Evolutionary conservation across 1,284 basidiomycete species (phyloP).

Genomic region (Sanghuangporus baumii): DNA sequence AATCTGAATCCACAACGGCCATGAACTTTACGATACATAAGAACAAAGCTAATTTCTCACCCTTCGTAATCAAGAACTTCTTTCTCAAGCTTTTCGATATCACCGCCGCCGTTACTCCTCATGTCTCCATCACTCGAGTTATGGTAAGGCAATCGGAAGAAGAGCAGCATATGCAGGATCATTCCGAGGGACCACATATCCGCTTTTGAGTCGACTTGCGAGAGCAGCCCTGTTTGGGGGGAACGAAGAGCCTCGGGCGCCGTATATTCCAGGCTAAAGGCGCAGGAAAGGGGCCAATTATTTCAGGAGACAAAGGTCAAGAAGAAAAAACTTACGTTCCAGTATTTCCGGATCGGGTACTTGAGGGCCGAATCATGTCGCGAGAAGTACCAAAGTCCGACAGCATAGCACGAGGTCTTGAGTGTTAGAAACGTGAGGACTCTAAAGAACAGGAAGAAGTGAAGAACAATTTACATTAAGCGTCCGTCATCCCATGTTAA

Average conservation of each 20-base stretch:
- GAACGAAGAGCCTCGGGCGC: slow-evolving; percentile 83
- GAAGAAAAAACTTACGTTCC: slow-evolving; percentile 70
- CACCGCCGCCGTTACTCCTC: slow-evolving; percentile 47
- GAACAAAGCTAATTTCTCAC: slow-evolving; percentile 28
- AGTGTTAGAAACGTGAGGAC: background rate
- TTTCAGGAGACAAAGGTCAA: slow-evolving; percentile 11
- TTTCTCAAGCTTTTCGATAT: slow-evolving; percentile 58
- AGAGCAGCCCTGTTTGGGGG: slow-evolving; percentile 58
- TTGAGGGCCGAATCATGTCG: slow-evolving; percentile 71
- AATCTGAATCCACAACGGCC: slow-evolving; percentile 37
- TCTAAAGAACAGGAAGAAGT: background rate
- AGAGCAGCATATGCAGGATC: slow-evolving; percentile 87
- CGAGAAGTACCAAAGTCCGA: slow-evolving; percentile 94
- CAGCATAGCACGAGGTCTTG: slow-evolving; percentile 78
- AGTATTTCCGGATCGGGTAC: slow-evolving; percentile 80
- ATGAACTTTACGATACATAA: background rate
- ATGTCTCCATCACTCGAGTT: slow-evolving; percentile 53
- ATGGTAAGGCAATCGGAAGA: slow-evolving; percentile 78
- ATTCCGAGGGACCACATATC: slow-evolving; percentile 89
- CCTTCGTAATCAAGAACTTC: slow-evolving; percentile 77
- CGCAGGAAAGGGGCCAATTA: slow-evolving; percentile 14
- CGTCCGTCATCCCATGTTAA: slow-evolving; percentile 89
- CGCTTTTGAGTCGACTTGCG: slow-evolving; percentile 80
- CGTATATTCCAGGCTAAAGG: slow-evolving; percentile 66
- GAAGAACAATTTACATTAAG: slow-evolving; percentile 51